Evolutionary conservation across 208 protist species (phyloP), one percentile per base, ranked within the genome.

Genomic region (Zelonia costaricensis): DNA sequence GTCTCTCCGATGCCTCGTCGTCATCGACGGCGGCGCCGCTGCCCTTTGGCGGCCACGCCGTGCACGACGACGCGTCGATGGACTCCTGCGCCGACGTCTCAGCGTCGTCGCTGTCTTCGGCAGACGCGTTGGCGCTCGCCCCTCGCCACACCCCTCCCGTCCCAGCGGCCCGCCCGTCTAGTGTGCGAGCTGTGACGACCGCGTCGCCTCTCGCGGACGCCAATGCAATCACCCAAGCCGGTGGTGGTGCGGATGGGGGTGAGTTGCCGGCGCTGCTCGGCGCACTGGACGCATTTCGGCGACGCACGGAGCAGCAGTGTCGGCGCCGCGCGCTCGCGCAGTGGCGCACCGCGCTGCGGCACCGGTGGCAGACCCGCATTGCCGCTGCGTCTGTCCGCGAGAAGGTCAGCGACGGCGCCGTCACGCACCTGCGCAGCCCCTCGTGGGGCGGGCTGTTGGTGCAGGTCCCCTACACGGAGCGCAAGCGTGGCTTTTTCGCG

Each of bases 401-500:
- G 30, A 73, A 73, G 36, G 31, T 73, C 18, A 38, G 35, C 30
- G 52, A 54, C 10, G 66, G 49, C 0, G 49, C 58, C 0, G 47
- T 30, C 27, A 42, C 38, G 16, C 48, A 49, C 22, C 18, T 73
- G 22, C 57, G 58, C 18, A 69, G 58, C 20, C 70, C 56, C 0
- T 63, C 53, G 0, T 69, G 69, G 62, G 28, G 42, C n/a, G 62
- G 63, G 5, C 25, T 75, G n/a, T 48, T 82, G 18, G 15, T 40
- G 13, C 62, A 67, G 20, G 44, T 81, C 23, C 64, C 80, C 13
- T 82, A 83, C 46, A 64, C 62, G 1, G 71, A 80, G 36, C 67
- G 80, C 4, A 83, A 87, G 53, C 71, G 80, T n/a, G 57, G 65
- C 35, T 79, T 74, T 46, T 86, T 86, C 31, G 52, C 49, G 4